These are phyloP conservation scores for Apiosordaria backusii DNA, from an alignment of 495 filamentous ascomycete species.

Conservation along the genomic window DNA sequence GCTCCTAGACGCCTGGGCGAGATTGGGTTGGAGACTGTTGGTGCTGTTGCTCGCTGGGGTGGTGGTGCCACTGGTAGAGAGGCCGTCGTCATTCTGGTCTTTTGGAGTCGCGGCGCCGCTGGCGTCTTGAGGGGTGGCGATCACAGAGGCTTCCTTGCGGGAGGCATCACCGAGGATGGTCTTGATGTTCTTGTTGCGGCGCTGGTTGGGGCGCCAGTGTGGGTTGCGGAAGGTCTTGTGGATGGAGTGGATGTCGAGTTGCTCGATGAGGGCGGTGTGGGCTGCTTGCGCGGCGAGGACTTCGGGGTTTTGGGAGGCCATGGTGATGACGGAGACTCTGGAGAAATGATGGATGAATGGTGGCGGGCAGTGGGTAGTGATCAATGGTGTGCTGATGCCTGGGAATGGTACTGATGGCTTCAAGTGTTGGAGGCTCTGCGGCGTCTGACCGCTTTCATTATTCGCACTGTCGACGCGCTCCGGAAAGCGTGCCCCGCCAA, in stretches of 20 bases:
- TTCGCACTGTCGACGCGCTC: conserved; percentile 20
- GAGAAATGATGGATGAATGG: background rate
- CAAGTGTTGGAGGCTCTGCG: conserved; percentile 21
- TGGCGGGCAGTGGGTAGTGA: background rate
- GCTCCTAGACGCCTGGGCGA: conserved; percentile 79
- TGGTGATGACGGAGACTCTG: conserved; percentile 9
- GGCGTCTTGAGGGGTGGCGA: conserved; percentile 71
- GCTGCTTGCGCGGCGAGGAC: conserved; percentile 43
- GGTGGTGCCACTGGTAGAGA: conserved; percentile 54
- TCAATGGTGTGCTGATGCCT: background rate
- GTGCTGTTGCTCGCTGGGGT: conserved; percentile 50
- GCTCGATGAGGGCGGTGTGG: conserved; percentile 64
- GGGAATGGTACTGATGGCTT: conserved; percentile 3
- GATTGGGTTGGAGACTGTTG: conserved; percentile 57
- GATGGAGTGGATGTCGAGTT: conserved; percentile 79
- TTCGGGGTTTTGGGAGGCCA: conserved; percentile 32
- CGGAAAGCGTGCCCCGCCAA: background rate
- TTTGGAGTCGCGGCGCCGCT: conserved; percentile 73
- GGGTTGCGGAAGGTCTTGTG: conserved; percentile 84
- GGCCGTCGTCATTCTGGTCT: conserved; percentile 54
- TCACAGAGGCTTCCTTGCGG: conserved; percentile 73
- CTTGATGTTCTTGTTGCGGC: conserved; percentile 97
- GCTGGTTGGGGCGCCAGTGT: conserved; percentile 84
- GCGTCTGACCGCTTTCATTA: conserved; percentile 19
- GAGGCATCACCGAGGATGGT: conserved; percentile 88